Evolutionary conservation across 768 basidiomycete genomes (phyloP), one percentile per base, ranked within the genome.

Genomic region (Neoboletus subvelutipes): DNA sequence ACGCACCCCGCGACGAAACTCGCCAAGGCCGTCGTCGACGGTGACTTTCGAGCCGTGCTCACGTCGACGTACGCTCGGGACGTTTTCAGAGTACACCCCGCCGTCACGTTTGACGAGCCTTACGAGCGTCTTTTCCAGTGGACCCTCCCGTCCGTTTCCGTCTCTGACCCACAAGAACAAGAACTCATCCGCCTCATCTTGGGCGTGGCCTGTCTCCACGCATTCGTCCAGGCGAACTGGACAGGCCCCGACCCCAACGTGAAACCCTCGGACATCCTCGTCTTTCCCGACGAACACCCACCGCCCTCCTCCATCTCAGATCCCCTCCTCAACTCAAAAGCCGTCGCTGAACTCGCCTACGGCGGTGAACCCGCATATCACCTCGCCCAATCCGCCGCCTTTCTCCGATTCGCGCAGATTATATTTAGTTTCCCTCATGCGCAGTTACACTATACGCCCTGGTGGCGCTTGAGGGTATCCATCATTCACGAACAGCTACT

Each of bases 321-420:
- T 37, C 78, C 84, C 22, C 54, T 70, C 4, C 73, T 98, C 40
- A 81, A 93, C 64, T 72, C 75, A 29, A 83, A 83, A 46, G 83
- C 94, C 24, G 76, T 93, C 55, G 76, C 86, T 6, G 85, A 90
- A 59, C 82, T 99, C 42, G 87, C 94, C 0, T 83, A 82, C 58
- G 84, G 85, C 5, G 97, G 97, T 4, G 97, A 98, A 74, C 97
- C 97, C 10, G 93, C 92, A 0, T 99, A 98, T 74, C 97, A 98
- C 71, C 89, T 98, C 45, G 80, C 86, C 9, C 79, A 79, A 64
- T 74, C 72, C 37, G 80, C 94, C 7, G 71, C 82, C 22, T 85
- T 96, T 65, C 80, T 98, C 48, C 81, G 86, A 31, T 74, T 95
- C 53, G 83, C 95, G 0, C 83, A 88, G 64, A 75, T 91, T 26